phyloP scores from a whole-genome alignment of 1,284 basidiomycete genomes.

The Malassezia sp. region DNA sequence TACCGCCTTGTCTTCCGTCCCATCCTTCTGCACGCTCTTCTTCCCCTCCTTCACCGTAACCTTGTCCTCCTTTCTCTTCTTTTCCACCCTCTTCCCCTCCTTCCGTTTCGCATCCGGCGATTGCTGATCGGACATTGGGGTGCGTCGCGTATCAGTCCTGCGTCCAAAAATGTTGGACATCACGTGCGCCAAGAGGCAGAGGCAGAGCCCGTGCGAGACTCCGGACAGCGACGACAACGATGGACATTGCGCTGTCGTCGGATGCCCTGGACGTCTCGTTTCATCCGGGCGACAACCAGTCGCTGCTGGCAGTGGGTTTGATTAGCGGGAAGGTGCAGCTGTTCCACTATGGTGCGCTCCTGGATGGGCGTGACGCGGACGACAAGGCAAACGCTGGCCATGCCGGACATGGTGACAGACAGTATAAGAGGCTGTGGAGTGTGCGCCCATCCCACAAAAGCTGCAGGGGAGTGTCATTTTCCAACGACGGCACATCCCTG shows the following conservation, averaged over 20 bases:
- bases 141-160: neutral
- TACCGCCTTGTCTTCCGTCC: constrained; percentile 5
- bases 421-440: constrained; percentile 20
- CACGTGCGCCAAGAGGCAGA: too few species aligned
- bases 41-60: neutral
- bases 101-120: neutral
- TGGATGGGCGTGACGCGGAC: neutral
- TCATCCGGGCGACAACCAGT: constrained; percentile 57
- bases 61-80: neutral
- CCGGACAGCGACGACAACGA: constrained; percentile 15
- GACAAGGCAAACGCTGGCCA: too few species aligned
- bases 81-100: neutral
- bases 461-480: constrained; percentile 30
- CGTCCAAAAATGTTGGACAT: neutral
- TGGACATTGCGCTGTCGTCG: constrained; percentile 49
- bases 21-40: constrained; percentile 4
- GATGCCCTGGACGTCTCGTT: constrained; percentile 83
- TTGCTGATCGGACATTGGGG: neutral
- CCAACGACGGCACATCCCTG: constrained; percentile 42
- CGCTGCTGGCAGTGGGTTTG: constrained; percentile 62
- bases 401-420: too few species aligned
- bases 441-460: constrained; percentile 27
- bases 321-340: constrained; percentile 73
- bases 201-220: constrained; percentile 10
- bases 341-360: constrained; percentile 53